Conservation (phyloP, 2,329 filamentous ascomycete genomes). For the Aspergillus novofumigatus region DNA sequence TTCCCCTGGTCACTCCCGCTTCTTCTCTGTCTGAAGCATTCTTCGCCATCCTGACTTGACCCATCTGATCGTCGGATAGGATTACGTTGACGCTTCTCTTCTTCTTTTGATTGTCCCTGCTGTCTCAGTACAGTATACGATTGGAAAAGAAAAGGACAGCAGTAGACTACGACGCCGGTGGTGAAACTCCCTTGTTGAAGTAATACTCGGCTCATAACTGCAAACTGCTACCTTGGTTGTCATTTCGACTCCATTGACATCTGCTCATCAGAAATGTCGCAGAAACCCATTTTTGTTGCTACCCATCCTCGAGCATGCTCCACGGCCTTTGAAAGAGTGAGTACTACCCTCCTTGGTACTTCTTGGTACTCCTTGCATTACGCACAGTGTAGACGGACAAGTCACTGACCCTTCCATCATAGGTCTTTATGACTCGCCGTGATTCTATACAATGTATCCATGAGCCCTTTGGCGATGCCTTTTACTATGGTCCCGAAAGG, state of each 20-base stretch:
- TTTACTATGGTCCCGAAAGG: conserved; percentile 91
- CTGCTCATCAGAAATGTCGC: conserved; percentile 54
- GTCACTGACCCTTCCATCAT: neutral
- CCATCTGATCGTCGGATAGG: neutral
- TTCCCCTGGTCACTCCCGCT: neutral
- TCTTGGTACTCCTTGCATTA: neutral
- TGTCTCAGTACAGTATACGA: neutral
- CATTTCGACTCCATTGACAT: too few species aligned
- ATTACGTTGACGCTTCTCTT: neutral
- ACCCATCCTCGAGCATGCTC: conserved; percentile 95
- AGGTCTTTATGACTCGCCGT: conserved; percentile 95
- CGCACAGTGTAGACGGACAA: neutral
- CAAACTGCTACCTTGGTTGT: neutral
- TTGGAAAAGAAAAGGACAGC: neutral
- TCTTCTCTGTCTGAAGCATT: neutral
- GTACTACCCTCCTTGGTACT: conserved; percentile 23
- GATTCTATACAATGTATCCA: conserved; percentile 80
- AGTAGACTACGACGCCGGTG: conserved; percentile 15
- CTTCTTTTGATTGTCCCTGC: neutral
- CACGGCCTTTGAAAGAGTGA: conserved; percentile 91
- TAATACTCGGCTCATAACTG: neutral
- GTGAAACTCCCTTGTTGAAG: conserved; percentile 19
- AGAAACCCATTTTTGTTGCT: conserved; percentile 82
- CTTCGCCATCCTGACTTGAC: neutral
- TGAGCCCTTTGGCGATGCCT: conserved; percentile 95